Evolutionary conservation across 805 yeast species (phyloP).

Genomic region (Candida chauliodis): DNA sequence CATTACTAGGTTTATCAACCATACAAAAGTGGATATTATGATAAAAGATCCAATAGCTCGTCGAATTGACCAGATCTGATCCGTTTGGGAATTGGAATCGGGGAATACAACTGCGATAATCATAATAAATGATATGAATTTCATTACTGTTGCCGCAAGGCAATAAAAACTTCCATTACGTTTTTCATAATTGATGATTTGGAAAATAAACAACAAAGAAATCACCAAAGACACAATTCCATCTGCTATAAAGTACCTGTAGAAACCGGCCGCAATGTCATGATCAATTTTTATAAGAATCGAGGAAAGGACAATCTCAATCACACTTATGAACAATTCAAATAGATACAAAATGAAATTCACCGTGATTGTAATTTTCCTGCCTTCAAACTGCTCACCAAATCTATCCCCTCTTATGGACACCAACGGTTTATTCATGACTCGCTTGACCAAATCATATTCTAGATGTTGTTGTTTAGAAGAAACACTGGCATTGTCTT

Average conservation of each 20-base stretch:
- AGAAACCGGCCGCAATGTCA: conserved; percentile 21
- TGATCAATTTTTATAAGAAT: conserved; percentile 23
- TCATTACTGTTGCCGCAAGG: conserved; percentile 28
- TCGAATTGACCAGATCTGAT: conserved; percentile 25
- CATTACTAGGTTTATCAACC: conserved; percentile 36
- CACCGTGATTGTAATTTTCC: conserved; percentile 20
- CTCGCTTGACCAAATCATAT: conserved; percentile 23
- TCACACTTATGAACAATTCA: conserved; percentile 26
- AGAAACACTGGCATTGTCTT: conserved; percentile 14
- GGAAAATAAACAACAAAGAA: conserved; percentile 32
- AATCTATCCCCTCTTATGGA: conserved; percentile 13
- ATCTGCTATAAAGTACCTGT: conserved; percentile 36
- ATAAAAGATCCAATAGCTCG: conserved; percentile 34
- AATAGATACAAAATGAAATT: conserved; percentile 27
- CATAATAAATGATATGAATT: conserved; percentile 32
- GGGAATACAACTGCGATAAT: conserved; percentile 26
- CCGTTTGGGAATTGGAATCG: conserved; percentile 16
- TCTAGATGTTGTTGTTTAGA: conserved; percentile 24
- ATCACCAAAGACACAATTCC: conserved; percentile 29
- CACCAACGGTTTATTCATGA: conserved; percentile 32
- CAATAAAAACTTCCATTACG: conserved; percentile 41
- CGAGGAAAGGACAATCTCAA: conserved; percentile 25
- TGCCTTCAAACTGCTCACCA: conserved; percentile 12
- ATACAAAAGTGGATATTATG: conserved; percentile 35
- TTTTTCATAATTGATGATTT: conserved; percentile 36